Conservation (phyloP, 1,284 basidiomycete genomes). For the Ceratobasidium sp. region DNA sequence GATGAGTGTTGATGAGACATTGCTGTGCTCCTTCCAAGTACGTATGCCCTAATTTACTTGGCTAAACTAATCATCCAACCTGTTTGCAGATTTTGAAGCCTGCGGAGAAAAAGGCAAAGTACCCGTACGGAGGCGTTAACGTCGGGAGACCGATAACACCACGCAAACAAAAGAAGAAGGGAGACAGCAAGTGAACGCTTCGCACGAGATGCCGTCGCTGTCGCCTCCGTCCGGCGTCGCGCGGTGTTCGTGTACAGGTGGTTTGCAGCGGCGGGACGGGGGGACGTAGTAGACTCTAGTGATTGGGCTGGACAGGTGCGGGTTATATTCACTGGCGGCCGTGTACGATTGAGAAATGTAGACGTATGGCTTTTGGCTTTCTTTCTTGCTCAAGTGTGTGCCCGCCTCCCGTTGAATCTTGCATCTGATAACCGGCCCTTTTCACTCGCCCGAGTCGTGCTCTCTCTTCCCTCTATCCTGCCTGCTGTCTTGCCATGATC, state of each 20-base stretch:
- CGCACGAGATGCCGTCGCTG: conserved; percentile 15
- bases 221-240: conserved; percentile 5
- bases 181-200: conserved; percentile 41
- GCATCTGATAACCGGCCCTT: conserved; percentile 2
- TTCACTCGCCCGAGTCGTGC: not conserved
- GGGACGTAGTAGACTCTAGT: conserved; percentile 34
- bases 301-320: conserved; percentile 38
- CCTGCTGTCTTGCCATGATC: conserved; percentile 10
- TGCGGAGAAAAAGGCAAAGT: conserved; percentile 98
- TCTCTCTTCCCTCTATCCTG: not conserved
- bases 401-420: conserved; percentile 15
- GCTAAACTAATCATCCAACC: not conserved
- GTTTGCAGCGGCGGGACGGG: not conserved
- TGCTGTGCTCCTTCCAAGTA: conserved; percentile 98
- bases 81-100: conserved; percentile 89
- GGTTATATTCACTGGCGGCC: conserved; percentile 38
- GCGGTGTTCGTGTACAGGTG: conserved; percentile 15
- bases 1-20: conserved; percentile 99
- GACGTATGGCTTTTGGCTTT: conserved; percentile 34
- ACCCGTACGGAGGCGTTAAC: conserved; percentile 83
- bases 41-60: conserved; percentile 50
- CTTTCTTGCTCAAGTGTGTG: conserved; percentile 12
- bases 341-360: conserved; percentile 41
- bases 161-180: conserved; percentile 87
- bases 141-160: conserved; percentile 80